Conservation (phyloP, 306 rosid species). For the Pueraria montana region DNA sequence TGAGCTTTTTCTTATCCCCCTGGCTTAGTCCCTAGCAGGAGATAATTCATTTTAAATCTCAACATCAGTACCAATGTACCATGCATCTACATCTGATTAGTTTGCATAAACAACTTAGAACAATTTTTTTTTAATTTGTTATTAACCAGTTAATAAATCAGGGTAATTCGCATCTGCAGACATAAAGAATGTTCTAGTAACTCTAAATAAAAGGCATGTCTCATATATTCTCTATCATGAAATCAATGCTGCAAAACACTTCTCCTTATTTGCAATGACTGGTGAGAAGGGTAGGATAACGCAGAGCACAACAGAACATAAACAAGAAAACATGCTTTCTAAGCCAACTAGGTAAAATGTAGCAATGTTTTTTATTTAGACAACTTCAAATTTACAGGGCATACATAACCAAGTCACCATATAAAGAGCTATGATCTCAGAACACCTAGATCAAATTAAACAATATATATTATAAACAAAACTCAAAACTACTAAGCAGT, state of each 20-base stretch:
- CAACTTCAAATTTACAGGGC: background rate
- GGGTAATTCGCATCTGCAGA: background rate
- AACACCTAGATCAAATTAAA: background rate
- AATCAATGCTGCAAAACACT: background rate
- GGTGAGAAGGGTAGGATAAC: constrained; percentile 26
- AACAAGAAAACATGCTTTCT: constrained; percentile 22
- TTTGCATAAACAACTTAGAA: constrained; percentile 11
- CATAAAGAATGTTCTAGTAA: background rate
- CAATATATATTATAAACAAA: constrained; percentile 13
- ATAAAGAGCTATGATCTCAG: background rate
- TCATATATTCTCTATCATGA: constrained; percentile 9
- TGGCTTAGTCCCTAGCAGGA: background rate
- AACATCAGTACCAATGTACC: background rate
- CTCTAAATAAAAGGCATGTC: background rate
- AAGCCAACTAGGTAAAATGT: constrained; percentile 17
- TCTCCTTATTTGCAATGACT: constrained; percentile 20
- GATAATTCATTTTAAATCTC: constrained; percentile 11
- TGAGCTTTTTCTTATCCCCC: constrained; percentile 2
- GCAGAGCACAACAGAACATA: constrained; percentile 39
- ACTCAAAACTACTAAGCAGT: constrained; percentile 5
- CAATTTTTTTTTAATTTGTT: background rate
- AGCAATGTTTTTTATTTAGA: background rate
- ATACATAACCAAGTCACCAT: background rate
- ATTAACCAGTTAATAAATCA: constrained; percentile 22
- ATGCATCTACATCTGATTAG: background rate